Evolutionary conservation across 2,329 filamentous ascomycete genomes (phyloP).

Genomic region (Furcasterigmium furcatum): DNA sequence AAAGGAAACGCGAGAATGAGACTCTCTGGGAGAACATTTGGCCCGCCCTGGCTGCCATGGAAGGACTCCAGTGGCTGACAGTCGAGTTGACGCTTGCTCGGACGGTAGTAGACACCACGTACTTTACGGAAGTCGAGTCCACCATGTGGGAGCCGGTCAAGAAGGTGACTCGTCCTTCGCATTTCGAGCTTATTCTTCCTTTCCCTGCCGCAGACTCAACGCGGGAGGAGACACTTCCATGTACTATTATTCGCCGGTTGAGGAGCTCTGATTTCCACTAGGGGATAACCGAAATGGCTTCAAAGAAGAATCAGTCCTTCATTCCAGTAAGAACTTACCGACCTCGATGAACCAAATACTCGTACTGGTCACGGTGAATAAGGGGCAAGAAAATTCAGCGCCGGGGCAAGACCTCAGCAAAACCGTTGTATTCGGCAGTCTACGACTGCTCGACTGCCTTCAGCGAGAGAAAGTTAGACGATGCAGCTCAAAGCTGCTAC

Average conservation of each 20-base stretch:
- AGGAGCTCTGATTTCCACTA: too few relatives aligned
- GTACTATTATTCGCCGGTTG: slow-evolving; percentile 11
- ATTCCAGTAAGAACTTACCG: too few relatives aligned
- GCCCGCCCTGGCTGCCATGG: slow-evolving; percentile 10
- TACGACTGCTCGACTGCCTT: too few relatives aligned
- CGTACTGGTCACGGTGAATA: too few relatives aligned
- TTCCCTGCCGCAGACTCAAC: slow-evolving; percentile 10
- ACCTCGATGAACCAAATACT: too few relatives aligned
- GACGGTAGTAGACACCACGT: background rate
- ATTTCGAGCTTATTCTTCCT: slow-evolving; percentile 13
- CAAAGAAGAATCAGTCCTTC: too few relatives aligned
- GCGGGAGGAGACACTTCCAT: slow-evolving; percentile 11
- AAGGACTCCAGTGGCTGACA: slow-evolving; percentile 13
- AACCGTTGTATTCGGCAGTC: too few relatives aligned
- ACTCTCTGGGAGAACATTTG: slow-evolving; percentile 9
- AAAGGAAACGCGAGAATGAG: slow-evolving; percentile 2
- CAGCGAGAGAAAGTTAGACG: too few relatives aligned
- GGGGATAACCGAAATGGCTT: too few relatives aligned
- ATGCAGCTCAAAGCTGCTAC: too few relatives aligned
- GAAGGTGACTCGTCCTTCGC: slow-evolving; percentile 11
- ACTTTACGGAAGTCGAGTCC: slow-evolving; percentile 8
- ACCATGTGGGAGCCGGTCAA: slow-evolving; percentile 9
- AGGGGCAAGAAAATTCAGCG: too few relatives aligned
- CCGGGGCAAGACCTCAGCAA: too few relatives aligned
- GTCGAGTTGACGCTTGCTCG: slow-evolving; percentile 5